A percentile compares a stretch with the other conserved stretches of the same genome.
phyloP scores from a whole-genome alignment of 306 rosid genomes.

The Purshia tridentata region DNA sequence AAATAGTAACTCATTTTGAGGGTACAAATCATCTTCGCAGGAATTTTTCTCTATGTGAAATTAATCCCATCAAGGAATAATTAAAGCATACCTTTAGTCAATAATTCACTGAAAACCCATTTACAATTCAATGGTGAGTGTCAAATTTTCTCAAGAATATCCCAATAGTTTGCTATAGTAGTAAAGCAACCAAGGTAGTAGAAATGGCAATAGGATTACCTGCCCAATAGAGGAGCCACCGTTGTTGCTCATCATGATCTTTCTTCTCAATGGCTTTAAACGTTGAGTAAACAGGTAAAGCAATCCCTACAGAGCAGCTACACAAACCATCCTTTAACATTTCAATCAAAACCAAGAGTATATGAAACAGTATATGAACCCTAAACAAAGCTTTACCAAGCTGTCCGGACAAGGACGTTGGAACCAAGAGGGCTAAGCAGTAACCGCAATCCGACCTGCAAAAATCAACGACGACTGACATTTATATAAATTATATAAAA shows the following conservation, averaged over 20 bases:
- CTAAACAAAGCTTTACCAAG: conserved; percentile 37
- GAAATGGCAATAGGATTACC: conserved; percentile 29
- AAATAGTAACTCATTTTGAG: neutral
- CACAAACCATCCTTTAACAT: conserved; percentile 14
- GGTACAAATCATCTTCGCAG: neutral
- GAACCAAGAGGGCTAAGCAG: conserved; percentile 41
- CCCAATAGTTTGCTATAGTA: neutral
- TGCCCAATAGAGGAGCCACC: conserved; percentile 59
- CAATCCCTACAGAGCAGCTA: conserved; percentile 56
- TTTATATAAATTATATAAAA: too few species aligned
- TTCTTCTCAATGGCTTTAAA: conserved; percentile 60
- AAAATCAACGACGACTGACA: neutral
- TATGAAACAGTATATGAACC: neutral
- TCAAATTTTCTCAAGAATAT: neutral
- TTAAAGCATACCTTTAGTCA: neutral
- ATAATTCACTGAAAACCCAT: neutral
- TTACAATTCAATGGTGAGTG: neutral
- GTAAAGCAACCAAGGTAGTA: conserved; percentile 1
- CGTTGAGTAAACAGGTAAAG: conserved; percentile 53
- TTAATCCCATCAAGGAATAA: neutral
- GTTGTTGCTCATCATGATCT: conserved; percentile 44
- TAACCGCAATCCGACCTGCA: conserved; percentile 47
- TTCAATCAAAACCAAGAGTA: neutral
- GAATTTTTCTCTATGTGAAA: neutral
- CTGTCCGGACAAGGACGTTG: conserved; percentile 41